Evolutionary conservation across 2,329 filamentous ascomycete genomes (phyloP).

Genomic region (Pseudogymnoascus sp.): DNA sequence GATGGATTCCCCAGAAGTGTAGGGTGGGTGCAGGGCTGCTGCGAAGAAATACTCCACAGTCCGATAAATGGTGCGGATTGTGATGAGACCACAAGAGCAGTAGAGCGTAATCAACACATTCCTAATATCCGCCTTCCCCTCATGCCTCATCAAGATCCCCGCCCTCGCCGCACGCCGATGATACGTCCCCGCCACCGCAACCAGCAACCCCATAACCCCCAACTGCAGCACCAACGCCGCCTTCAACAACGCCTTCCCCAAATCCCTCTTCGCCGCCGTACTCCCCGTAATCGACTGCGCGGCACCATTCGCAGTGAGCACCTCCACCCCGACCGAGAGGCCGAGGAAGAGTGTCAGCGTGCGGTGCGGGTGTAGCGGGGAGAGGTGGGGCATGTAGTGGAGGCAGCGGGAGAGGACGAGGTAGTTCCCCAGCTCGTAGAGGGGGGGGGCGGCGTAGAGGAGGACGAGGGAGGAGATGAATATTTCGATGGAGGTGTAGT

Average conservation of each 20-base stretch:
- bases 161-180: constrained; percentile 37
- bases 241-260: constrained; percentile 41
- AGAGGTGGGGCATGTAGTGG: constrained; percentile 52
- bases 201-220: constrained; percentile 42
- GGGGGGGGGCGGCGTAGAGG: constrained; percentile 33
- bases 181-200: constrained; percentile 41
- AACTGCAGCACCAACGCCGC: constrained; percentile 47
- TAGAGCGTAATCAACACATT: constrained; percentile 42
- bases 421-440: constrained; percentile 55
- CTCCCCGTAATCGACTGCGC: constrained; percentile 40
- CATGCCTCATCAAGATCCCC: constrained; percentile 21
- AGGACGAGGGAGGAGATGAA: constrained; percentile 36
- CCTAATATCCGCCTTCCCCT: constrained; percentile 21
- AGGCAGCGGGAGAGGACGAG: constrained; percentile 52
- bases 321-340: constrained; percentile 41
- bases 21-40: constrained; percentile 32
- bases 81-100: constrained; percentile 40
- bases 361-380: constrained; percentile 41
- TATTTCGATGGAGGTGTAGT: constrained; percentile 39
- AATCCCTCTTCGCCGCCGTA: constrained; percentile 30
- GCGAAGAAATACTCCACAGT: constrained; percentile 51
- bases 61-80: constrained; percentile 48
- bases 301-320: constrained; percentile 41
- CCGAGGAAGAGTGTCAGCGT: constrained; percentile 40
- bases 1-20: constrained; percentile 28